Conservation (phyloP, 257 asterid genomes). For the Solanum raphanifolium region DNA sequence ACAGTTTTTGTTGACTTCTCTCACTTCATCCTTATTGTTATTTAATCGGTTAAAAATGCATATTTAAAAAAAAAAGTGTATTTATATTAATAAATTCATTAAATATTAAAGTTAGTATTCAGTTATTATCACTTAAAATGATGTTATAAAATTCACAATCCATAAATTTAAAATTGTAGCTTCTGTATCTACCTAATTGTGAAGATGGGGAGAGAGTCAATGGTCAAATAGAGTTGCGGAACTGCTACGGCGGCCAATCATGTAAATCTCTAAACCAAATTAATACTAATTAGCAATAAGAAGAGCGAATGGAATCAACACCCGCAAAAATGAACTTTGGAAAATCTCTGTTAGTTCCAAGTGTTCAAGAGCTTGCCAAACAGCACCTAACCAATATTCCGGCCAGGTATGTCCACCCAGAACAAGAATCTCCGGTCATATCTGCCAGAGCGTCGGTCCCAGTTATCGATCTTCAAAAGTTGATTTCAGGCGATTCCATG, state of each 20-base stretch:
- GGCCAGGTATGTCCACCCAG: constrained; percentile 19
- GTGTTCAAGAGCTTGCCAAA: constrained; percentile 41
- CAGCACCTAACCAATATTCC: constrained; percentile 21
- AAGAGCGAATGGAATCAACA: neutral
- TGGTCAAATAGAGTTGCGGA: no score
- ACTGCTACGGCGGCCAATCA: neutral
- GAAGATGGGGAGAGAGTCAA: no score
- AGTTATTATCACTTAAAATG: no score
- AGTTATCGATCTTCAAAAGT: constrained; percentile 18
- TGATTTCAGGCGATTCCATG: constrained; percentile 11
- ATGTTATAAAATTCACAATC: no score
- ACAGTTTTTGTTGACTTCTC: no score
- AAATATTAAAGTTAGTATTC: no score
- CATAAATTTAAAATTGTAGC: no score
- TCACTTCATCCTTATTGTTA: no score
- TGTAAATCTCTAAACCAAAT: neutral
- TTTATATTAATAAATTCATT: no score
- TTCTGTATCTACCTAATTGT: no score
- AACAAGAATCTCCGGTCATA: constrained; percentile 6
- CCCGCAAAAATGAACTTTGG: constrained; percentile 21
- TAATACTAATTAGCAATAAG: neutral
- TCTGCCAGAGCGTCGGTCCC: constrained; percentile 6
- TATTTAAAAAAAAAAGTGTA: no score
- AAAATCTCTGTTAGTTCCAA: constrained; percentile 37
- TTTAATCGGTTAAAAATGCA: no score